Evolutionary conservation across 2,329 filamentous ascomycete genomes (phyloP).

Genomic region (Metarhizium sp.): DNA sequence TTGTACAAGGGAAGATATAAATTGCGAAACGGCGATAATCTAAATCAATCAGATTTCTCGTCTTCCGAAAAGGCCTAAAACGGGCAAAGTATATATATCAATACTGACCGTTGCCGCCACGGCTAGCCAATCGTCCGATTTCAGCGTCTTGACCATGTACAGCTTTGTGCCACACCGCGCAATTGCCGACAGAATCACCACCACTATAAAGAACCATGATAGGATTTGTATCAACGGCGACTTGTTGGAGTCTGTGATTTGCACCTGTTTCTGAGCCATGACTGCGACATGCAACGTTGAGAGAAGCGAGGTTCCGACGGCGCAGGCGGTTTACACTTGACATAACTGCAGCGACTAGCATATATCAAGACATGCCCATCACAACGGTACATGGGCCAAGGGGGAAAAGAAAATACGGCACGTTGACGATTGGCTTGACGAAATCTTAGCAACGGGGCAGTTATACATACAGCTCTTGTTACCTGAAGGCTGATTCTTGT

Average conservation of each 20-base stretch:
- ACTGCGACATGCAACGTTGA: neutral
- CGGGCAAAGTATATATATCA: neutral
- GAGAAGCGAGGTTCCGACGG: neutral
- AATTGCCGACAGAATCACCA: constrained; percentile 15
- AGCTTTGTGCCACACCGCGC: constrained; percentile 18
- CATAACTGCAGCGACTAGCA: neutral
- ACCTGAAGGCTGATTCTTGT: no score
- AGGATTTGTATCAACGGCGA: constrained; percentile 20
- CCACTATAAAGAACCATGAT: constrained; percentile 19
- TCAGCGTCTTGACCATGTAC: constrained; percentile 19
- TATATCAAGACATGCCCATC: neutral
- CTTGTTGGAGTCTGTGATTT: constrained; percentile 20
- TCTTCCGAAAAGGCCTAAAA: neutral
- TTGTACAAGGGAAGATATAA: constrained; percentile 2
- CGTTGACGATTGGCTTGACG: no score
- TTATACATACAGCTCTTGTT: no score
- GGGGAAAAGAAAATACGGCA: no score
- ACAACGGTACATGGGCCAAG: neutral
- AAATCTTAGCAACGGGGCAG: no score
- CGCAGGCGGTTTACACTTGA: neutral
- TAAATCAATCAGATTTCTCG: constrained; percentile 1
- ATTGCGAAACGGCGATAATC: constrained; percentile 11
- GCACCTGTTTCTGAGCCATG: constrained; percentile 8
- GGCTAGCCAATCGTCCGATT: constrained; percentile 15
- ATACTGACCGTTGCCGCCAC: constrained; percentile 16